Conservation (phyloP, 805 yeast genomes). For the Saturnispora hagleri region DNA sequence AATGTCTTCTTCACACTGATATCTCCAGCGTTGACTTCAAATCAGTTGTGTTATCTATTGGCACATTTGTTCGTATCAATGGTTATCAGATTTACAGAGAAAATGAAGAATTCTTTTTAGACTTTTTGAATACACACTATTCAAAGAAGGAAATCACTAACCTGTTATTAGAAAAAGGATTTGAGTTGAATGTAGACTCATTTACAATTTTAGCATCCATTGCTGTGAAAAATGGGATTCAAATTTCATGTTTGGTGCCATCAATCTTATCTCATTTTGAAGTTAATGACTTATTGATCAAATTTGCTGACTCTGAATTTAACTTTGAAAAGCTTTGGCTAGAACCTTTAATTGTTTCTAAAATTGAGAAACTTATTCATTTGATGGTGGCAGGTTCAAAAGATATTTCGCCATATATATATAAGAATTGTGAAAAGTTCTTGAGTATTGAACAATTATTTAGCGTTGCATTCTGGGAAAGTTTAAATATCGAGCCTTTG, state of each 20-base stretch:
- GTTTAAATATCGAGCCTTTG: constrained; percentile 16
- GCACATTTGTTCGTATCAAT: constrained; percentile 29
- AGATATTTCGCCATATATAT: constrained; percentile 9
- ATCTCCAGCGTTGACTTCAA: constrained; percentile 21
- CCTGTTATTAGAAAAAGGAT: constrained; percentile 8
- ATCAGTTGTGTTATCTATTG: constrained; percentile 29
- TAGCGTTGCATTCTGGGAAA: constrained; percentile 22
- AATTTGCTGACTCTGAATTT: constrained; percentile 13
- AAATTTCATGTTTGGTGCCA: constrained; percentile 11
- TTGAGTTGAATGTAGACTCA: constrained; percentile 13
- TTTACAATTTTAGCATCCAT: constrained; percentile 14
- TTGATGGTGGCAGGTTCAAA: constrained; percentile 17
- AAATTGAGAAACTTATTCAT: constrained; percentile 21
- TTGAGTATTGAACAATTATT: constrained; percentile 15
- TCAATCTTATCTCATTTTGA: constrained; percentile 13
- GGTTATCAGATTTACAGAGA: constrained; percentile 28
- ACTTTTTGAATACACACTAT: constrained; percentile 23
- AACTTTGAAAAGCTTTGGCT: constrained; percentile 15
- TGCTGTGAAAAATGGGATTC: constrained; percentile 7
- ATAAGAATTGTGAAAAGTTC: constrained; percentile 19
- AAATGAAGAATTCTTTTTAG: constrained; percentile 33
- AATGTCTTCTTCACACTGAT: constrained; percentile 34
- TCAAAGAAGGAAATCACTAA: constrained; percentile 11
- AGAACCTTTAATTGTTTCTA: constrained; percentile 16
- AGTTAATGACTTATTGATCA: constrained; percentile 14